phyloP scores from a whole-genome alignment of 1,284 basidiomycete genomes.

The Dichomitus squalens region DNA sequence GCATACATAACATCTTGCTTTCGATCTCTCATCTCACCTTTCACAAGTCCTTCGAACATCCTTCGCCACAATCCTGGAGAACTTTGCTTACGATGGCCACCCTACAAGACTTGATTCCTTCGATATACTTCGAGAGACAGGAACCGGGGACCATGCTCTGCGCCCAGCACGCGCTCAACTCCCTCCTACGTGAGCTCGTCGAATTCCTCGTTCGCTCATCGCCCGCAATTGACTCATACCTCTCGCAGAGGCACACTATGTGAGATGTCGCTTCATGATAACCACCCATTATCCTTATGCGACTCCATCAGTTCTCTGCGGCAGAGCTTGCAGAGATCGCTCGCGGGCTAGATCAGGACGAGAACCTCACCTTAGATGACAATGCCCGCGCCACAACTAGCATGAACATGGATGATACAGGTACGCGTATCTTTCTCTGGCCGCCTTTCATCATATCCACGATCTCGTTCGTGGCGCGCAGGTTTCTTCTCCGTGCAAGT shows the following conservation, averaged over 20 bases:
- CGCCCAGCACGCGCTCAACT: slow-evolving; percentile 85
- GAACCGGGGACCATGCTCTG: slow-evolving; percentile 80
- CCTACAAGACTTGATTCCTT: slow-evolving; percentile 51
- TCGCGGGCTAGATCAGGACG: slow-evolving; percentile 18
- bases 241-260: slow-evolving; percentile 69
- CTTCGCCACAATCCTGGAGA: background rate
- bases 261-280: slow-evolving; percentile 36
- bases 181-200: slow-evolving; percentile 67
- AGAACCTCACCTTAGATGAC: slow-evolving; percentile 45
- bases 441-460: background rate
- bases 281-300: slow-evolving; percentile 20
- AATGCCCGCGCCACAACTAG: slow-evolving; percentile 43
- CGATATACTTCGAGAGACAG: slow-evolving; percentile 81
- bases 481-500: slow-evolving; percentile 91
- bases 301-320: slow-evolving; percentile 67
- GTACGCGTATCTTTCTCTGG: slow-evolving; percentile 27
- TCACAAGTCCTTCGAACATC: background rate
- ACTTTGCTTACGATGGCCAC: slow-evolving; percentile 48
- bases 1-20: background rate
- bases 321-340: slow-evolving; percentile 77
- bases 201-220: slow-evolving; percentile 46
- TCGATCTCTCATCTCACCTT: background rate
- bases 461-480: slow-evolving; percentile 24
- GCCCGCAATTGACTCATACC: slow-evolving; percentile 31
- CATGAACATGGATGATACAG: slow-evolving; percentile 90